A percentile compares a stretch with the other conserved stretches of the same genome.
Conservation (phyloP, 345 rosid genomes). For the Eucalyptus sideroxylon region DNA sequence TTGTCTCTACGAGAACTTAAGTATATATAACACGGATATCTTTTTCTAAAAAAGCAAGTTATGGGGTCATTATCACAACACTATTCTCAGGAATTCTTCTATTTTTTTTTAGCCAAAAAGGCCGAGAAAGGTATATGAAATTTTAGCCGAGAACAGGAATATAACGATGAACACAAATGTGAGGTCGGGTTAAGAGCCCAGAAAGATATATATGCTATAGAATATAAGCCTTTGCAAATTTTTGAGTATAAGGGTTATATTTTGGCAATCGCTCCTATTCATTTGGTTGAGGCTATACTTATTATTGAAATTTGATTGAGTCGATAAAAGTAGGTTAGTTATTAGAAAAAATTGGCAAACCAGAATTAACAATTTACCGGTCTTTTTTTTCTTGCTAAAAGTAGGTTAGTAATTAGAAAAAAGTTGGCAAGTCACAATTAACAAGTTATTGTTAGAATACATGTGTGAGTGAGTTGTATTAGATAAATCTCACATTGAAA, state of each 20-base stretch:
- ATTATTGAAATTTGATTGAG: not conserved
- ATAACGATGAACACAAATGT: not conserved
- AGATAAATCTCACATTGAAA: accelerated
- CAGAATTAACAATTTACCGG: not conserved
- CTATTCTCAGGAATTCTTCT: not conserved
- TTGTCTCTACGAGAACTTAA: not conserved
- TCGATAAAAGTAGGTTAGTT: not conserved
- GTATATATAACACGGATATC: accelerated
- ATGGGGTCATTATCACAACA: not conserved
- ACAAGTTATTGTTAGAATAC: not conserved
- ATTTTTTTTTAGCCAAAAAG: not conserved
- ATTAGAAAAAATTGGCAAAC: not conserved
- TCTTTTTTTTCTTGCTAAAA: not conserved
- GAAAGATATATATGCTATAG: not conserved
- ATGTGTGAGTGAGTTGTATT: too few species aligned
- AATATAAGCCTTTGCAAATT: not conserved
- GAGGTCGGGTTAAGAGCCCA: not conserved
- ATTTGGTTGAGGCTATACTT: not conserved
- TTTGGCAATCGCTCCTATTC: not conserved
- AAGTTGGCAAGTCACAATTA: not conserved
- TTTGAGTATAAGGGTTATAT: not conserved
- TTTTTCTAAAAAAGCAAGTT: not conserved
- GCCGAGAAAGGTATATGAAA: not conserved
- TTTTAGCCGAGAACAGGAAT: not conserved
- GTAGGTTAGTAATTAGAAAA: not conserved